Evolutionary conservation across 2,329 filamentous ascomycete species (phyloP).

Genomic region (Xylariaceae sp.): DNA sequence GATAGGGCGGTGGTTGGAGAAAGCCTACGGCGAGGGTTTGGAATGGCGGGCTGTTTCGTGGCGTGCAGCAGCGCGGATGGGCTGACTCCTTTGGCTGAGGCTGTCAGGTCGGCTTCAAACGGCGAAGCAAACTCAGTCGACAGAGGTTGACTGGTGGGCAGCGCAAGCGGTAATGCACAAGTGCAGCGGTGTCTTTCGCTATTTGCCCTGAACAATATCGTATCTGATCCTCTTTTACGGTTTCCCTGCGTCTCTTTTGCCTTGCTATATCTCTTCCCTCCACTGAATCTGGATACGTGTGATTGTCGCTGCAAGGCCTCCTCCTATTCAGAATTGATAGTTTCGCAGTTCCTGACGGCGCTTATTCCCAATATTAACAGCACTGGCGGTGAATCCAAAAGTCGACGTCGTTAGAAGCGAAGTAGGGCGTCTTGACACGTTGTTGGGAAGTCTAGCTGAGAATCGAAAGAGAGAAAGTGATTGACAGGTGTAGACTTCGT

Average conservation of each 20-base stretch:
- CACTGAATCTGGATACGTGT: neutral
- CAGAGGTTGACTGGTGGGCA: too few species aligned
- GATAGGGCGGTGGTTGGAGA: constrained; percentile 14
- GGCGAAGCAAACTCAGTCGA: too few species aligned
- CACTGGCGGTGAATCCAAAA: constrained; percentile 9
- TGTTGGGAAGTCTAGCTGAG: constrained; percentile 19
- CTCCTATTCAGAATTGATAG: constrained; percentile 4
- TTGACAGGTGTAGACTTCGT: constrained; percentile 14
- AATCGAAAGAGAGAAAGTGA: constrained; percentile 17
- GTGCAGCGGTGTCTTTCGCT: too few species aligned
- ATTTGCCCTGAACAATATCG: too few species aligned
- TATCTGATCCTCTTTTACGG: too few species aligned
- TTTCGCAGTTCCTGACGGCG: constrained; percentile 23
- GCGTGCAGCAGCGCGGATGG: too few species aligned
- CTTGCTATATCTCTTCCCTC: neutral
- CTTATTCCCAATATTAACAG: constrained; percentile 9
- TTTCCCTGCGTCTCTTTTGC: too few species aligned
- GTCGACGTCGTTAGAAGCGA: constrained; percentile 21
- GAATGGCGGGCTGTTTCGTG: neutral
- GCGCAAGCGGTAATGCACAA: too few species aligned
- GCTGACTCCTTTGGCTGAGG: too few species aligned
- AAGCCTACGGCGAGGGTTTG: constrained; percentile 12
- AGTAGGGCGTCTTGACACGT: constrained; percentile 18
- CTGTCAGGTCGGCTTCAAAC: too few species aligned
- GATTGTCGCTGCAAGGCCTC: constrained; percentile 3